Conservation (phyloP, 345 rosid species). For the Brassica nigra region DNA sequence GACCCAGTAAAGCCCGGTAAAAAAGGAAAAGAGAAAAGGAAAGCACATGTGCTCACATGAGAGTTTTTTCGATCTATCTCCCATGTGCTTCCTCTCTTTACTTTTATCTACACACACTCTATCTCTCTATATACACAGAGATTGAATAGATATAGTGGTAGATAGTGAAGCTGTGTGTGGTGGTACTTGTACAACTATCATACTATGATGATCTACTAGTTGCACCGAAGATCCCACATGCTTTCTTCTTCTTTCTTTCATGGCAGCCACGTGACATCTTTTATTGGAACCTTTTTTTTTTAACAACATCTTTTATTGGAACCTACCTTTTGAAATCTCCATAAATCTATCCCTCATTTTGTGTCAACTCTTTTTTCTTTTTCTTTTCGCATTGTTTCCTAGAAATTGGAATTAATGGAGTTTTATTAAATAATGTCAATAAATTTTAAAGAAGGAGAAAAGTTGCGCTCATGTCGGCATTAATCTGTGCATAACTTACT, state of each 20-base stretch:
- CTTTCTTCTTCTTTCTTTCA: constrained; percentile 21
- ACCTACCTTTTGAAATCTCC: constrained; percentile 10
- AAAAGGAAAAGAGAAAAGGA: constrained; percentile 38
- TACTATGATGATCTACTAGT: constrained; percentile 38
- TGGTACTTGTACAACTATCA: constrained; percentile 1
- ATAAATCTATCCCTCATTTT: background rate
- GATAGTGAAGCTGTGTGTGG: constrained; percentile 27
- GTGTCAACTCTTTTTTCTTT: constrained; percentile 28
- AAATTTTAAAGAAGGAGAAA: constrained; percentile 1
- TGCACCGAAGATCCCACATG: constrained; percentile 22
- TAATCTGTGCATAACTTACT: constrained; percentile 15
- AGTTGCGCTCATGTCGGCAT: constrained; percentile 24
- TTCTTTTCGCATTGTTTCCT: background rate
- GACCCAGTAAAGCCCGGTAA: constrained; percentile 33
- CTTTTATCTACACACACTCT: background rate
- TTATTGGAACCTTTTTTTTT: background rate
- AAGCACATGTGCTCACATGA: constrained; percentile 44
- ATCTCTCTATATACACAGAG: background rate
- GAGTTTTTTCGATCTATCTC: constrained; percentile 18
- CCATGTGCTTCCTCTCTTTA: constrained; percentile 34
- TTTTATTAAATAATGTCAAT: background rate
- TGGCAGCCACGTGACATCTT: constrained; percentile 41
- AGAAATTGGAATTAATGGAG: background rate
- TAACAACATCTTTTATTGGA: background rate
- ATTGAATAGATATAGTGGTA: constrained; percentile 11